phyloP scores from a whole-genome alignment of 1,284 basidiomycete species.

The Melanopsichium pennsylvanicum region DNA sequence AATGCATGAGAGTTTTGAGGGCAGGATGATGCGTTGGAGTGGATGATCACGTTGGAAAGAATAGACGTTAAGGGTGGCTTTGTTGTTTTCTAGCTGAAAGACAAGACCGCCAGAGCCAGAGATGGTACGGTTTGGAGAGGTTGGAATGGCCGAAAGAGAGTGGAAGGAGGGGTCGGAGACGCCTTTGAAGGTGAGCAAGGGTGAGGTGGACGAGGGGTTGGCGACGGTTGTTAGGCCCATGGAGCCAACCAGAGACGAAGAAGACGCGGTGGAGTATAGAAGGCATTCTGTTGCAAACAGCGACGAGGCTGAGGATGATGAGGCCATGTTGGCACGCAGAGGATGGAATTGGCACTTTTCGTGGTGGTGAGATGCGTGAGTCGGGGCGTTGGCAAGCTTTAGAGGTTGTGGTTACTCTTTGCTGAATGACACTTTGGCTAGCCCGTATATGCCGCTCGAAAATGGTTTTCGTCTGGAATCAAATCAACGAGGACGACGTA shows the following conservation, averaged over 20 bases:
- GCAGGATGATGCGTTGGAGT: slow-evolving; percentile 82
- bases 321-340: slow-evolving; percentile 9
- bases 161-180: slow-evolving; percentile 44
- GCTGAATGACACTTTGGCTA: too few species aligned
- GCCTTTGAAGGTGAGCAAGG: slow-evolving; percentile 54
- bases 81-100: slow-evolving; percentile 78
- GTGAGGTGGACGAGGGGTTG: slow-evolving; percentile 42
- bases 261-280: slow-evolving; percentile 51
- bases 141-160: slow-evolving; percentile 32
- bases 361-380: too few species aligned
- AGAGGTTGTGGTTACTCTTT: too few species aligned
- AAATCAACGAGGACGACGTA: too few species aligned
- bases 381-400: too few species aligned
- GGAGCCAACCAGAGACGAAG: slow-evolving; percentile 35
- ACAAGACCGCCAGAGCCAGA: slow-evolving; percentile 78
- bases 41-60: slow-evolving; percentile 76
- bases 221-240: slow-evolving; percentile 48
- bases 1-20: slow-evolving; percentile 84
- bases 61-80: slow-evolving; percentile 80
- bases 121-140: slow-evolving; percentile 69
- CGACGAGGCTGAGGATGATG: slow-evolving; percentile 26
- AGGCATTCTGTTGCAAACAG: slow-evolving; percentile 54
- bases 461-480: too few species aligned
- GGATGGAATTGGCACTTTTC: background rate
- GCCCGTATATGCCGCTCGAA: too few species aligned